Percentiles rank a stretch among this genome's conserved stretches.
Conservation (phyloP, 306 rosid species). For the Vicia faba region DNA sequence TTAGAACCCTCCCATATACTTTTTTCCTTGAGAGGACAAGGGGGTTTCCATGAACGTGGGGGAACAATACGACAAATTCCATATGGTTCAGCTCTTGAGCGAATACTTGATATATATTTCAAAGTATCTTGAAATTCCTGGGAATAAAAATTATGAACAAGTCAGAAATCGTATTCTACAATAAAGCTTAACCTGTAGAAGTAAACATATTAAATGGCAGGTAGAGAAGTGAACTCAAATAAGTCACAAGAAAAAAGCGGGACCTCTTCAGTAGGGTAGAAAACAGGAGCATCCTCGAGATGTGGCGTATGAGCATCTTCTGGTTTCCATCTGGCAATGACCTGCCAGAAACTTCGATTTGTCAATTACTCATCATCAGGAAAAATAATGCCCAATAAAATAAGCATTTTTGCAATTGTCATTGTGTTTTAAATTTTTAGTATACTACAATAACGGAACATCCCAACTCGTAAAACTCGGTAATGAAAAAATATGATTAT, state of each 20-base stretch:
- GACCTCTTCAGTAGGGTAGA: conserved; percentile 95
- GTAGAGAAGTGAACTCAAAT: conserved; percentile 28
- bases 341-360: conserved; percentile 56
- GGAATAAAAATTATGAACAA: conserved; percentile 37
- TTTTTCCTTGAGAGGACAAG: conserved; percentile 82
- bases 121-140: conserved; percentile 95
- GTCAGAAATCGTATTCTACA: conserved; percentile 41
- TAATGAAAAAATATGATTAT: conserved; percentile 25
- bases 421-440: conserved; percentile 24
- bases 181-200: conserved; percentile 26
- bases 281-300: conserved; percentile 85
- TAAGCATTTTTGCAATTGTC: not conserved
- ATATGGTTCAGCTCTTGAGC: conserved; percentile 75
- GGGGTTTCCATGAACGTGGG: conserved; percentile 95
- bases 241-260: conserved; percentile 41
- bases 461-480: conserved; percentile 25
- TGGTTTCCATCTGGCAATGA: conserved; percentile 90
- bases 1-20: conserved; percentile 74
- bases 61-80: conserved; percentile 99
- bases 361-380: conserved; percentile 39
- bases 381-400: conserved; percentile 18
- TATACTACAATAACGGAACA: conserved; percentile 22
- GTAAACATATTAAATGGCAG: conserved; percentile 33
- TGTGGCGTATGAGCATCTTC: conserved; percentile 70
- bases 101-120: conserved; percentile 84